phyloP scores from a whole-genome alignment of 495 filamentous ascomycete genomes.

The Jackrogersella minutella region DNA sequence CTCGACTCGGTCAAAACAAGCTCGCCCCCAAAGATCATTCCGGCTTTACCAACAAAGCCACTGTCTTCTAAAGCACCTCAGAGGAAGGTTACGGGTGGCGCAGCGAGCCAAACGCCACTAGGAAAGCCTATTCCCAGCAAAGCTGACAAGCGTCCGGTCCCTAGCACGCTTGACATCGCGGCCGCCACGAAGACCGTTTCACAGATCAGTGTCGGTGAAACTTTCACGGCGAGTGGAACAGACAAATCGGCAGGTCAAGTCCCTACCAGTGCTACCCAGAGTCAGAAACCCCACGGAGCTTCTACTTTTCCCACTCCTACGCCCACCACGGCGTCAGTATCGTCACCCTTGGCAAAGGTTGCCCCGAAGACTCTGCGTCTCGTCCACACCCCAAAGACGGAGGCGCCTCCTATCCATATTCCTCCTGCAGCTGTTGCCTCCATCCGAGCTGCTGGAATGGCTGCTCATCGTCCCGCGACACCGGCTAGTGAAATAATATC shows the following conservation, averaged over 20 bases:
- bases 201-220: slow-evolving; percentile 40
- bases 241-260: slow-evolving; percentile 40
- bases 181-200: slow-evolving; percentile 56
- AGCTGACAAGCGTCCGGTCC: slow-evolving; percentile 62
- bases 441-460: slow-evolving; percentile 50
- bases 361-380: slow-evolving; percentile 70
- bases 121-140: slow-evolving; percentile 24
- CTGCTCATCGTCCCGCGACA: slow-evolving; percentile 75
- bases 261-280: slow-evolving; percentile 17
- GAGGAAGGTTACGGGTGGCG: slow-evolving; percentile 37
- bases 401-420: slow-evolving; percentile 57
- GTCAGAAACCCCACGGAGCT: slow-evolving; percentile 45
- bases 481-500: slow-evolving; percentile 78
- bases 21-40: slow-evolving; percentile 33
- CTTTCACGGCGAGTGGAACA: slow-evolving; percentile 28
- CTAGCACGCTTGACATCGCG: slow-evolving; percentile 70
- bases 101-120: slow-evolving; percentile 14
- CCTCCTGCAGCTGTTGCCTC: slow-evolving; percentile 40
- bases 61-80: slow-evolving; percentile 36
- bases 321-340: slow-evolving; percentile 54
- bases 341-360: slow-evolving; percentile 54
- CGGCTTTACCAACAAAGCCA: slow-evolving; percentile 35
- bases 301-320: slow-evolving; percentile 62
- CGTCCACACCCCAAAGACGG: slow-evolving; percentile 74
- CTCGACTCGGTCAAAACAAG: slow-evolving; percentile 53